Conservation (phyloP, 106 monocot genomes). For the Vanilla planifolia region DNA sequence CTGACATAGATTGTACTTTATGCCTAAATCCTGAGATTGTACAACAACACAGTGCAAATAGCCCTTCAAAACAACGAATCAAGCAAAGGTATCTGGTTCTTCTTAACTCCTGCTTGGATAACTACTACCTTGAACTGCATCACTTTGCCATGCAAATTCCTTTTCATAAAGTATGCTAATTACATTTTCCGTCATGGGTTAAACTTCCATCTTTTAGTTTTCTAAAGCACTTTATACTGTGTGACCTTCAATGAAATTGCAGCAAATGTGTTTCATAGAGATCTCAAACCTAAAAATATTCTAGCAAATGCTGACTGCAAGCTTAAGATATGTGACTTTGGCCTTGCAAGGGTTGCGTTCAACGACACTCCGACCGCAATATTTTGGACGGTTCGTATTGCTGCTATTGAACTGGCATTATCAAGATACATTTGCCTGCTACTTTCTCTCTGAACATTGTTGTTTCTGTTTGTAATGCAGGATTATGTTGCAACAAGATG, state of each 20-base stretch:
- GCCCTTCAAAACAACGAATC: too few species aligned
- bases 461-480: conserved; percentile 20
- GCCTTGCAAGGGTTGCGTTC: conserved; percentile 85
- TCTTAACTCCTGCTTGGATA: too few species aligned
- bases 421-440: not conserved
- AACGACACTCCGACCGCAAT: conserved; percentile 84
- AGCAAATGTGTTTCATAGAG: conserved; percentile 91
- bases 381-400: conserved; percentile 75
- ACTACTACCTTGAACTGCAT: not conserved
- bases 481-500: conserved; percentile 95
- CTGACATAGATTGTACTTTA: too few species aligned
- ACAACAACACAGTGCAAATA: too few species aligned
- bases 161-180: not conserved
- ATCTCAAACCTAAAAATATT: conserved; percentile 91
- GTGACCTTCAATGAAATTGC: conserved; percentile 2
- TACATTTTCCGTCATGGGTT: not conserved
- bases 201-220: not conserved
- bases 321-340: conserved; percentile 90
- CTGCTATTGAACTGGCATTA: not conserved
- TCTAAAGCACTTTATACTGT: not conserved
- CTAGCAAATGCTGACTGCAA: conserved; percentile 90
- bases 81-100: too few species aligned
- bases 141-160: not conserved
- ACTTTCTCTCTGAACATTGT: not conserved
- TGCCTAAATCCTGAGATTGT: too few species aligned